Conservation (phyloP, 2,329 filamentous ascomycete genomes). For the Escovopsis sp. region DNA sequence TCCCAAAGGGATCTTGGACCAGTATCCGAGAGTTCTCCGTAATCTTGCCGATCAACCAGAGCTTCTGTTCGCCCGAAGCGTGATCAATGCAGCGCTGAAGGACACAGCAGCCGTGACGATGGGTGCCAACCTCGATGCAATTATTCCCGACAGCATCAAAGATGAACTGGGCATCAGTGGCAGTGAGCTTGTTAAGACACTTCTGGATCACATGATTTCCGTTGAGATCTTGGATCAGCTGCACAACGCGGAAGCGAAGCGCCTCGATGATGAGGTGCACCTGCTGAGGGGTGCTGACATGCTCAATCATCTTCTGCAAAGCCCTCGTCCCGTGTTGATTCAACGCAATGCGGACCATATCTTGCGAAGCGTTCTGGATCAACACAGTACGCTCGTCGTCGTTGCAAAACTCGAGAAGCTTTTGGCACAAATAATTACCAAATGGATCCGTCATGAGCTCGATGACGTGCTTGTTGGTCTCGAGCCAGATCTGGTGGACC, state of each 20-base stretch:
- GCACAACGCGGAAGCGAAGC: conserved; percentile 69
- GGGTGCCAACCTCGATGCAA: conserved; percentile 84
- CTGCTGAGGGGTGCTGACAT: conserved; percentile 73
- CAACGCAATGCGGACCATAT: conserved; percentile 83
- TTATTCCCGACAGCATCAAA: conserved; percentile 82
- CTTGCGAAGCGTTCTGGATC: conserved; percentile 74
- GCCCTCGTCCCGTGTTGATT: conserved; percentile 96
- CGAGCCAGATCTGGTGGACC: conserved; percentile 83
- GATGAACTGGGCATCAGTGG: conserved; percentile 83
- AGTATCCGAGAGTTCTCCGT: conserved; percentile 76
- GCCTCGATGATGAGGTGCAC: conserved; percentile 77
- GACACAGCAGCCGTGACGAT: conserved; percentile 95
- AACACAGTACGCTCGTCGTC: conserved; percentile 88
- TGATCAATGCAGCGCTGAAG: conserved; percentile 97
- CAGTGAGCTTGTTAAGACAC: conserved; percentile 84
- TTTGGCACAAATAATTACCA: conserved; percentile 98
- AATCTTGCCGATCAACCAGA: conserved; percentile 72
- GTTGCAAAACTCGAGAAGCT: conserved; percentile 87
- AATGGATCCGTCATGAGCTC: conserved; percentile 99
- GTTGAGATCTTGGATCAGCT: conserved; percentile 92
- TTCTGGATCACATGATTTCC: conserved; percentile 99
- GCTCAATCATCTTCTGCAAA: conserved; percentile 99
- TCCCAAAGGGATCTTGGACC: conserved; percentile 93
- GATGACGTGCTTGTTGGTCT: conserved; percentile 85
- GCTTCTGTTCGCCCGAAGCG: conserved; percentile 77